phyloP scores from a whole-genome alignment of 73 alveolate genomes.

The Tetrahymena elliotti region DNA sequence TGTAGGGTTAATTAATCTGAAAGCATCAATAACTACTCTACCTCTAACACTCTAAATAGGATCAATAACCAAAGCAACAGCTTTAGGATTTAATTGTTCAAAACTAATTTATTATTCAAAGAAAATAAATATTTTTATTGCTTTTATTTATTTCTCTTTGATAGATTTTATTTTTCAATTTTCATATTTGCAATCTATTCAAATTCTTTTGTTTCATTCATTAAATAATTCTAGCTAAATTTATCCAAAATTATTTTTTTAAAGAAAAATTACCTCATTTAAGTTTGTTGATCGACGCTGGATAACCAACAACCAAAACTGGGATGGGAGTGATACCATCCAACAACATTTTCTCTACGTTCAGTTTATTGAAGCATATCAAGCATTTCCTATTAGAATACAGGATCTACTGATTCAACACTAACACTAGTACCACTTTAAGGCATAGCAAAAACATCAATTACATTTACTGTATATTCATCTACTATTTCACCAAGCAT shows the following conservation, averaged over 20 bases:
- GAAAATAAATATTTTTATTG: slow-evolving; percentile 71
- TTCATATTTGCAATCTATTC: not conserved
- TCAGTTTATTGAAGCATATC: slow-evolving; percentile 98
- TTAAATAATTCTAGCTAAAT: not conserved
- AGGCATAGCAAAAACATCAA: slow-evolving; percentile 99
- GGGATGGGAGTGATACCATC: slow-evolving; percentile 99
- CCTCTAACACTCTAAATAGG: slow-evolving; percentile 99
- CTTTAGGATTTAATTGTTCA: slow-evolving; percentile 96
- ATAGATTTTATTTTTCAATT: not conserved
- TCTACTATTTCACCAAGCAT: slow-evolving; percentile 96
- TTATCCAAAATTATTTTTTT: not conserved
- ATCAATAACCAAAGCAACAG: slow-evolving; percentile 99
- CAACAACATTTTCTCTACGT: slow-evolving; percentile 97
- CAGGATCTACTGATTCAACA: slow-evolving; percentile 99
- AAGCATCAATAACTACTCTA: slow-evolving; percentile 99
- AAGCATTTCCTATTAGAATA: slow-evolving; percentile 95
- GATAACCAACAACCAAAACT: slow-evolving; percentile 99
- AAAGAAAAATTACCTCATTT: not conserved
- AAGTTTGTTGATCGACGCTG: slow-evolving; percentile 17
- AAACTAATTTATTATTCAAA: not conserved
- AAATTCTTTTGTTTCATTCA: too few relatives aligned
- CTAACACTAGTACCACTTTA: slow-evolving; percentile 98
- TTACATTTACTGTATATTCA: slow-evolving; percentile 94
- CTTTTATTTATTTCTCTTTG: slow-evolving; percentile 62
- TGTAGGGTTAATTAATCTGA: slow-evolving; percentile 87